Conservation (phyloP, 768 basidiomycete species). For the Trametes sanguinea region DNA sequence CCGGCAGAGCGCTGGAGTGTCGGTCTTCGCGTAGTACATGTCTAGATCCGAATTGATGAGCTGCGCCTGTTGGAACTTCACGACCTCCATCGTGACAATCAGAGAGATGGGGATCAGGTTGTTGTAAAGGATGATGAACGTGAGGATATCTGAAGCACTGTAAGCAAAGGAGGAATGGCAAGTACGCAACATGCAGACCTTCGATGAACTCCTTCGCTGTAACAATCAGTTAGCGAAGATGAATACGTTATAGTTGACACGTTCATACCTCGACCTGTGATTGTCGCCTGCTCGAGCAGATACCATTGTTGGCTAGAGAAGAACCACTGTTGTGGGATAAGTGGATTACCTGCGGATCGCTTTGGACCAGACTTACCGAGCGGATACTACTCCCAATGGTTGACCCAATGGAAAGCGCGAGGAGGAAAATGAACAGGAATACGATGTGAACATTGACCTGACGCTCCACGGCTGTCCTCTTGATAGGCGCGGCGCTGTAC, state of each 20-base stretch:
- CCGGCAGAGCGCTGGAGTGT: conserved; percentile 96
- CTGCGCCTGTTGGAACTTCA: conserved; percentile 97
- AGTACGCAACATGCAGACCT: conserved; percentile 45
- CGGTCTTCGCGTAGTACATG: conserved; percentile 95
- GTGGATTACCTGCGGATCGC: not conserved
- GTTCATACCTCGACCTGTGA: conserved; percentile 63
- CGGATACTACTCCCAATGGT: conserved; percentile 92
- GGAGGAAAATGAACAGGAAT: conserved; percentile 86
- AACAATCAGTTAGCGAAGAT: conserved; percentile 4
- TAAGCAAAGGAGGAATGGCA: not conserved
- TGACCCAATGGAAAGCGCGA: conserved; percentile 86
- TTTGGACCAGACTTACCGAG: conserved; percentile 44
- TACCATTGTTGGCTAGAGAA: conserved; percentile 91
- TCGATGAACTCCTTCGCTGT: conserved; percentile 80
- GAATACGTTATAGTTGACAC: not conserved
- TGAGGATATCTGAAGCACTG: conserved; percentile 75
- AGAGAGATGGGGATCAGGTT: conserved; percentile 99
- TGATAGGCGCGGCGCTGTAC: conserved; percentile 89
- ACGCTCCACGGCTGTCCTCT: conserved; percentile 91
- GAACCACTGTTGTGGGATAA: conserved; percentile 63
- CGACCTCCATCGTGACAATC: conserved; percentile 99
- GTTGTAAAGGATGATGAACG: conserved; percentile 98
- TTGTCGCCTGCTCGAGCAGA: conserved; percentile 61
- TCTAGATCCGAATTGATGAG: conserved; percentile 97
- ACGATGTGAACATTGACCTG: conserved; percentile 97